A percentile compares a stretch with the other conserved stretches of the same genome.
Evolutionary conservation across 495 filamentous ascomycete species (phyloP).

Genomic region (Mytilinidion resinicola): DNA sequence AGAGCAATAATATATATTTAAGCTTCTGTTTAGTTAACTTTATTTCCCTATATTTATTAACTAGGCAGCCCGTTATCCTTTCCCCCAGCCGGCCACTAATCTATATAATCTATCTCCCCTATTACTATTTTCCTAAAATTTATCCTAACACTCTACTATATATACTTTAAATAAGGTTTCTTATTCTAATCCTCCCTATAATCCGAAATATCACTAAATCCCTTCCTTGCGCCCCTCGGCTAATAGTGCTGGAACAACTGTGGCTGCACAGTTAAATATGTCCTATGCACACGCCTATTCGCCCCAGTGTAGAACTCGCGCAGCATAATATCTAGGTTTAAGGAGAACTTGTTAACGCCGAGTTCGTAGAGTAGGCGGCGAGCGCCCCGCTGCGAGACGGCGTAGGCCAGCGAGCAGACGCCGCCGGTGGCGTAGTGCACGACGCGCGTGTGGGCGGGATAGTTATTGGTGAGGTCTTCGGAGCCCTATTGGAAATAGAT

Average conservation of each 20-base stretch:
- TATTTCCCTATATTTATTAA: too few species aligned
- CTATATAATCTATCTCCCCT: background rate
- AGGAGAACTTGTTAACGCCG: conserved; percentile 39
- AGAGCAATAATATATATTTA: too few species aligned
- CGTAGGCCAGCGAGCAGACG: conserved; percentile 51
- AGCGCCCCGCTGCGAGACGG: conserved; percentile 48
- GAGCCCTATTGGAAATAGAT: background rate
- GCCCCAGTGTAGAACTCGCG: conserved; percentile 29
- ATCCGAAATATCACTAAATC: conserved; percentile 38
- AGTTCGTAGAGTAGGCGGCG: conserved; percentile 47
- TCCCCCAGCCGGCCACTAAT: conserved; percentile 10
- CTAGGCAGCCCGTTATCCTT: too few species aligned
- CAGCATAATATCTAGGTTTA: conserved; percentile 45
- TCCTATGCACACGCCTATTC: conserved; percentile 2
- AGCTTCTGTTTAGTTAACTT: too few species aligned
- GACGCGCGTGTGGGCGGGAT: conserved; percentile 35
- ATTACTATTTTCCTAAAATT: conserved; percentile 6
- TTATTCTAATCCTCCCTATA: conserved; percentile 28
- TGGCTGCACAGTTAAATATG: conserved; percentile 44
- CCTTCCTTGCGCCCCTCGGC: conserved; percentile 29
- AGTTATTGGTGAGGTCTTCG: conserved; percentile 11
- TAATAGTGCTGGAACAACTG: conserved; percentile 43
- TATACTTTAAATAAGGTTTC: conserved; percentile 39
- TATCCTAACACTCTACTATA: conserved; percentile 45
- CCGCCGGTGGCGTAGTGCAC: conserved; percentile 41